Percentiles rank a stretch among this genome's conserved stretches.
Evolutionary conservation across 2,329 filamentous ascomycete genomes (phyloP).

Genomic region (Periconia macrospinosa): DNA sequence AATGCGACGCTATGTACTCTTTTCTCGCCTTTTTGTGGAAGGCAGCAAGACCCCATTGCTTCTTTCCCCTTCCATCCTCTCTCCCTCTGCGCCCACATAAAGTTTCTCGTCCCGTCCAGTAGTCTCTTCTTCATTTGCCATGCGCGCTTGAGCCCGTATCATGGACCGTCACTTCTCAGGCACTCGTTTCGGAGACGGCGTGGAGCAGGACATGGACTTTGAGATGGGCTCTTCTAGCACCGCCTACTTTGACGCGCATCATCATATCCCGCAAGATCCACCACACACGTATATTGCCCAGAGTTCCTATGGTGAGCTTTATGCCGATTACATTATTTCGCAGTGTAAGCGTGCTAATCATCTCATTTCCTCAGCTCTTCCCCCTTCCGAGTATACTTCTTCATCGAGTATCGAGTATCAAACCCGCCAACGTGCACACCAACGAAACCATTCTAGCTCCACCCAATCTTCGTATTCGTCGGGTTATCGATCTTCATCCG

Average conservation of each 20-base stretch:
- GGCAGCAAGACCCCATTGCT: conserved; percentile 6
- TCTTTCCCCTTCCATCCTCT: not conserved
- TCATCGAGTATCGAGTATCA: conserved; percentile 1
- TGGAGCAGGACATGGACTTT: conserved; percentile 7
- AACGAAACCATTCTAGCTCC: conserved; percentile 20
- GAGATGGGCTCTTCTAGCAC: conserved; percentile 5
- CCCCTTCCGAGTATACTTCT: conserved; percentile 9
- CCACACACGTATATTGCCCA: conserved; percentile 6
- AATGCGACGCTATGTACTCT: not conserved
- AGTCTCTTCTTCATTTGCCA: not conserved
- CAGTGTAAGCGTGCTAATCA: conserved; percentile 3
- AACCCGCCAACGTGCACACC: conserved; percentile 8
- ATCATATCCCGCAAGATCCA: conserved; percentile 10
- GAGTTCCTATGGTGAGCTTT: conserved; percentile 12
- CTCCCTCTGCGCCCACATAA: not conserved
- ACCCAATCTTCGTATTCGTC: conserved; percentile 22
- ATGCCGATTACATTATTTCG: not conserved
- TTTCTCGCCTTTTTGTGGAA: conserved; percentile 1
- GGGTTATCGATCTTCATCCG: conserved; percentile 16
- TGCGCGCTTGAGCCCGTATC: not conserved
- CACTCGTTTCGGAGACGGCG: conserved; percentile 1
- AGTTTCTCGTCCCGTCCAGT: too few species aligned
- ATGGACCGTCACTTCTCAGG: conserved; percentile 10
- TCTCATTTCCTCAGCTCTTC: conserved; percentile 7
- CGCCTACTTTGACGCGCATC: conserved; percentile 7